A percentile compares a stretch with the other conserved stretches of the same genome.
Conservation (phyloP, 177 flowering plant species). For the Vitis hybrid region DNA sequence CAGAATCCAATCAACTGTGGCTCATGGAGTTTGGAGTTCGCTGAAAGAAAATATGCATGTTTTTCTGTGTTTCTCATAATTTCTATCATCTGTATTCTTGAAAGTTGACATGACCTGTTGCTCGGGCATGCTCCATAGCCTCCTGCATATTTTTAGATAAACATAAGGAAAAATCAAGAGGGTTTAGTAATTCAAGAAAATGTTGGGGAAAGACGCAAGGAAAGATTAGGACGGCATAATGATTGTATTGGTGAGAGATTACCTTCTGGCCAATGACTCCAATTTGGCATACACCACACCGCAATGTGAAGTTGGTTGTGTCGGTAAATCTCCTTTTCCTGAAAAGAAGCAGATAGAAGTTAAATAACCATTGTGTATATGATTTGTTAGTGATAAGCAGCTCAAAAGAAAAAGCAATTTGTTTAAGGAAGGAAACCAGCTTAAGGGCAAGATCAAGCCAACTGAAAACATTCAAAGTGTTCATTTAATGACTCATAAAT, state of each 20-base stretch:
- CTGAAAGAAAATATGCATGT: background rate
- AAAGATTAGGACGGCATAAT: background rate
- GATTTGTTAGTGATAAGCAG: too few relatives aligned
- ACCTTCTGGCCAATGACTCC: conserved; percentile 95
- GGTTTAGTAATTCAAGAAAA: background rate
- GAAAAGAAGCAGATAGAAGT: background rate
- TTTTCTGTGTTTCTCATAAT: background rate
- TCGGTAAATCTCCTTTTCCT: conserved; percentile 85
- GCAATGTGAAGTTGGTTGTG: conserved; percentile 88
- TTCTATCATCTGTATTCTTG: conserved; percentile 64
- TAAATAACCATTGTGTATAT: background rate
- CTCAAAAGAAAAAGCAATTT: too few relatives aligned
- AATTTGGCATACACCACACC: conserved; percentile 93
- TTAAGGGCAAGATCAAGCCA: too few relatives aligned
- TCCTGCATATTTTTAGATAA: conserved; percentile 51
- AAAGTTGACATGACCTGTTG: conserved; percentile 93
- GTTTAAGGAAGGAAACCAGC: too few relatives aligned
- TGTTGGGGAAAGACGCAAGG: background rate
- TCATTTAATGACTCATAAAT: too few relatives aligned
- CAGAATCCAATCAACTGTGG: background rate
- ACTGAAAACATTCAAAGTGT: too few relatives aligned
- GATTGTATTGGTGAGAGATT: background rate
- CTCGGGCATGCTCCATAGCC: conserved; percentile 92
- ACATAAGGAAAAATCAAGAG: background rate
- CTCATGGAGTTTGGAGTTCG: conserved; percentile 6